Evolutionary conservation across 306 rosid species (phyloP), one percentile per base, ranked within the genome.

Genomic region (Fragaria nilgerrensis): DNA sequence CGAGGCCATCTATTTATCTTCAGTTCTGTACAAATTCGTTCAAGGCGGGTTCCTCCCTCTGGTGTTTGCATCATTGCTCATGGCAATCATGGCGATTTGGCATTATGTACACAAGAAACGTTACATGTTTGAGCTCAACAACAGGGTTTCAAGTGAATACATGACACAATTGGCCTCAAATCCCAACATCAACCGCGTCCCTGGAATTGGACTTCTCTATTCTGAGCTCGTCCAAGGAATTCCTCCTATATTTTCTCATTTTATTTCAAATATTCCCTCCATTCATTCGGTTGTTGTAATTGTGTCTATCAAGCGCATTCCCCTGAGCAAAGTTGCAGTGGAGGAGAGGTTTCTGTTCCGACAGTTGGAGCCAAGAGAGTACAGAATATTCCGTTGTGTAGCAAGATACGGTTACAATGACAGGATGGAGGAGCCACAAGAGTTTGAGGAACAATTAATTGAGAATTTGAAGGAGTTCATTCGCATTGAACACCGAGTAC

Each of bases 331-430:
- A 66, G 96, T 93, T 15, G 75, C 80, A 3, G 5, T 13, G 4
- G 88, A 87, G 15, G 98, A 93, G 77, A 85, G 98, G 81, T 91
- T 88, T 75, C 58, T 91, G 72, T 93, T 93, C 59, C 82, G 96
- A 1, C 93, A 89, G 0, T 86, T 93, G 53, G 87, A 90, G 52
- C 90, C 92, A 1, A 82, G 81, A 45, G 96, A 89, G 68, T 84
- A 87, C 2, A 71, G 82, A 3, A 83, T 93, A 61, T 93, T 91
- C 32, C 87, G 93, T 0, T 93, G 98, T 20, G 96, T 93, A 2
- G 93, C 85, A n/a, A 89, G 97, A 75, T 90, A 84, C 13, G 97
- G 98, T 58, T 89, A 93, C 79, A 93, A 86, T 9, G 98, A 93
- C 37, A 25, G 16, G 0, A 65, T 83, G 1, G 88, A 63, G 27